Evolutionary conservation across 495 filamentous ascomycete species (phyloP).

Genomic region (Poronia punctata): DNA sequence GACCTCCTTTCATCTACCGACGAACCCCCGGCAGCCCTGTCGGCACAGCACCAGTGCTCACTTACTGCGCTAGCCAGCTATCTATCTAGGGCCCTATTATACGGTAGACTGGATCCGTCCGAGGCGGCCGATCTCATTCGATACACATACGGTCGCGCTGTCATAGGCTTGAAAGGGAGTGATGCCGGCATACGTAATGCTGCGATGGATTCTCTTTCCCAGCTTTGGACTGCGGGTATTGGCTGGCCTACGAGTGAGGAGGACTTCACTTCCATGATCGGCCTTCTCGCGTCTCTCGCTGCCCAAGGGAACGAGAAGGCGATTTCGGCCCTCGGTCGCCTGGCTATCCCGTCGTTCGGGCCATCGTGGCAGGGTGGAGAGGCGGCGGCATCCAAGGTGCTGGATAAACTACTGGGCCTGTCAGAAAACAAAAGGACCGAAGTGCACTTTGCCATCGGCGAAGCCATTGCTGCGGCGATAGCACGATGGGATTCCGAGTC

Average conservation of each 20-base stretch:
- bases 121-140: slow-evolving; percentile 17
- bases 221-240: slow-evolving; percentile 60
- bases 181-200: slow-evolving; percentile 32
- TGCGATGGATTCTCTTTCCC: slow-evolving; percentile 59
- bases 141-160: slow-evolving; percentile 13
- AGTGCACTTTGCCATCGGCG: slow-evolving; percentile 80
- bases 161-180: slow-evolving; percentile 14
- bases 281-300: slow-evolving; percentile 57
- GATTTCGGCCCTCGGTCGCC: slow-evolving; percentile 65
- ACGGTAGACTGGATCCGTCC: slow-evolving; percentile 8
- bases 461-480: slow-evolving; percentile 69
- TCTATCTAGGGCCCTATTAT: slow-evolving; percentile 19
- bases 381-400: slow-evolving; percentile 34
- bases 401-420: slow-evolving; percentile 60
- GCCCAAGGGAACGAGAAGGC: slow-evolving; percentile 75
- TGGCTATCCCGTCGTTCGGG: slow-evolving; percentile 45
- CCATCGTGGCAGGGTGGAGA: slow-evolving; percentile 10
- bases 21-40: slow-evolving; percentile 19
- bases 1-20: slow-evolving; percentile 11
- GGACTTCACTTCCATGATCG: slow-evolving; percentile 37
- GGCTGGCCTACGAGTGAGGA: slow-evolving; percentile 17
- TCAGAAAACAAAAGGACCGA: slow-evolving; percentile 80
- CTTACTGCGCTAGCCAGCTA: slow-evolving; percentile 20
- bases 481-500: slow-evolving; percentile 65
- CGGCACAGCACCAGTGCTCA: slow-evolving; percentile 23